Base-by-base conservation (phyloP, 2,329 filamentous ascomycete species). In the Pseudocercospora cruenta region DNA sequence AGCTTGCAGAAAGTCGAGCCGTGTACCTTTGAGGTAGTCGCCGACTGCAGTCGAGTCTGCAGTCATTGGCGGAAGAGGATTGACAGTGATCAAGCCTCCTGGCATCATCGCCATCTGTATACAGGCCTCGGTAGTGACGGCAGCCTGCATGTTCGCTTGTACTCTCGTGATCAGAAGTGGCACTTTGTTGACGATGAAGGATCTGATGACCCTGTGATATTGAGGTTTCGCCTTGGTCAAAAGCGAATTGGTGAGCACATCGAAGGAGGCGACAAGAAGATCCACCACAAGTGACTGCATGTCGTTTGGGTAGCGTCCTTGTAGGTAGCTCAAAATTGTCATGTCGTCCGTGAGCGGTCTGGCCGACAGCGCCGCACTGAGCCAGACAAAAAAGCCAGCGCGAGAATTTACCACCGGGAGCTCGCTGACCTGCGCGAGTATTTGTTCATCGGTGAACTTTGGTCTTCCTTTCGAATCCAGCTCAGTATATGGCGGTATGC, bases 261-360 rank as follows among this genome's bases (percentile, higher is more conserved):
- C 94, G 74, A 99, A 98, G 0, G 93, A 90, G 1, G 93, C 92
- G 9, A 94, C 86, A 49, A 98, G 91, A 1, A 98, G 83, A 73
- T 97, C 93, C 62, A 93, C 88, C 0, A 91, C 88, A 53, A 93
- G 88, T 12, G 87, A 85, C 77, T 94, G 91, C 49, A 91, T 85
- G 73, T 97, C 91, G 45, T 90, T 91, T 86, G 91, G 90, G 75
- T 97, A 97, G 76, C 94, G 87, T 71, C 94, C 92, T 72, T 93
- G 89, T 49, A 98, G 80, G 78, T 94, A 95, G 58, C 87, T 91
- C 70, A 95, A 88, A 10, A 98, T 84, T 26, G 87, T 86, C 60
- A 84, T 83, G 73, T 98, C 94, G 73, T 98, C 94, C 31, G 96
- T 87, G 22, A 96, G 81, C 0, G 94, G 94, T 33, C 93, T 87